Evolutionary conservation across 768 basidiomycete genomes (phyloP), one percentile per base, ranked within the genome.

Genomic region (Mycena latifolia): DNA sequence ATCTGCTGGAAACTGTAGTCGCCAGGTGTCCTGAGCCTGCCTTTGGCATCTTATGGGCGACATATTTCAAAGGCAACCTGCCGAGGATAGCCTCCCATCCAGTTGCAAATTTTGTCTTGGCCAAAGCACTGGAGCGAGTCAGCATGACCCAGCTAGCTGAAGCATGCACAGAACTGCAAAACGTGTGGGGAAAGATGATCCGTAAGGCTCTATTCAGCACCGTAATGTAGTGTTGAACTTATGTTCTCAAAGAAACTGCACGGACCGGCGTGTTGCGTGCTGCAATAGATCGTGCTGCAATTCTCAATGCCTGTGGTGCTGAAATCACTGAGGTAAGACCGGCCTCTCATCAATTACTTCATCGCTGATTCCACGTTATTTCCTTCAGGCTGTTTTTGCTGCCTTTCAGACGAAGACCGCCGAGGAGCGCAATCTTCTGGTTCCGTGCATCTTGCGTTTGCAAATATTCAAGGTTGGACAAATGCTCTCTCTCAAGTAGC

Each of bases 61-160:
- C 85, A 0, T 96, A 98, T 78, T 91, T 99, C 74, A 76, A 79
- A 47, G 89, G 88, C n/a, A 89, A 90, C 67, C 80, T 98, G 39
- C 77, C 84, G 4, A 86, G 91, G 61, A 81, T 98, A 29, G 89
- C 92, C 20, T 81, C 85, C 22, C 97, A 99, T 77, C 95, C 96
- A 3, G 92, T 96, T 2, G 95, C 94, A 15, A 99, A 99, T 74
- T 99, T 95, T 72, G 96, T 98, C 24, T 83, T 96, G 6, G 92
- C 96, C 0, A 91, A 89, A 75, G 92, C 91, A 0, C 69, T 96
- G 28, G 87, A 88, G 54, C 82, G 93, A 50, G 75, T 89, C 15
- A 80, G 85, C n/a, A 80, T 77, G 20, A 77, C 79, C 5, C 88
- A 92, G 65, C 74, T 98, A 35, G 75, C 76, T 1, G 81, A 78